phyloP scores from a whole-genome alignment of 208 protist genomes.

The Trichomonas vaginalis region DNA sequence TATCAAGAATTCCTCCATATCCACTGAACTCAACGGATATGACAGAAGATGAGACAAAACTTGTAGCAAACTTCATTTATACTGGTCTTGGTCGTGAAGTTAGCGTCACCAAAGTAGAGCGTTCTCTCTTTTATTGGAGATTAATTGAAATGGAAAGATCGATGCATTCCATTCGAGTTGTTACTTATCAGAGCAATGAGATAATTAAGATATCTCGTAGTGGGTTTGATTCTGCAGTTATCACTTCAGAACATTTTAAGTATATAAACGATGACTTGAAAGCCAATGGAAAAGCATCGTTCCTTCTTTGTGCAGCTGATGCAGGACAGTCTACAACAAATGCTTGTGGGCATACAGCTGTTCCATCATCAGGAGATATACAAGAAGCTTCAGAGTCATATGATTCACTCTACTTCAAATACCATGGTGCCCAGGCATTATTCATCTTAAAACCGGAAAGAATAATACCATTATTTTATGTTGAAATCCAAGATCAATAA shows the following conservation, averaged over 20 bases:
- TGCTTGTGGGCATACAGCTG: not conserved
- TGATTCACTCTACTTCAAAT: not conserved
- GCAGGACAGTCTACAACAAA: not conserved
- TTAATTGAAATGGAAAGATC: not conserved
- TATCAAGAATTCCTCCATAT: not conserved
- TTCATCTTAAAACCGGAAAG: not conserved
- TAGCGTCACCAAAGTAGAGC: not conserved
- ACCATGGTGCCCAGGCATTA: not conserved
- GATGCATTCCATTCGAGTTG: not conserved
- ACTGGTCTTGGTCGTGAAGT: not conserved
- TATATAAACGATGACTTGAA: not conserved
- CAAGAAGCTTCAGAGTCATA: not conserved
- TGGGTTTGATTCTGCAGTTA: not conserved
- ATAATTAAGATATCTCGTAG: not conserved
- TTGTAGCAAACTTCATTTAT: not conserved
- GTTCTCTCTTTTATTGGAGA: not conserved
- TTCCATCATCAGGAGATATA: not conserved
- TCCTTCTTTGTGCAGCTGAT: not conserved
- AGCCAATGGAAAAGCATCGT: not conserved
- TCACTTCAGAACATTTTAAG: not conserved
- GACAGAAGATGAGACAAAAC: not conserved
- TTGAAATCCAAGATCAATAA: not conserved
- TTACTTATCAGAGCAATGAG: not conserved
- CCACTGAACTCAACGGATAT: not conserved
- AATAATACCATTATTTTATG: not conserved